phyloP scores from a whole-genome alignment of 2,329 filamentous ascomycete species.

The Colletotrichum liaoningense region DNA sequence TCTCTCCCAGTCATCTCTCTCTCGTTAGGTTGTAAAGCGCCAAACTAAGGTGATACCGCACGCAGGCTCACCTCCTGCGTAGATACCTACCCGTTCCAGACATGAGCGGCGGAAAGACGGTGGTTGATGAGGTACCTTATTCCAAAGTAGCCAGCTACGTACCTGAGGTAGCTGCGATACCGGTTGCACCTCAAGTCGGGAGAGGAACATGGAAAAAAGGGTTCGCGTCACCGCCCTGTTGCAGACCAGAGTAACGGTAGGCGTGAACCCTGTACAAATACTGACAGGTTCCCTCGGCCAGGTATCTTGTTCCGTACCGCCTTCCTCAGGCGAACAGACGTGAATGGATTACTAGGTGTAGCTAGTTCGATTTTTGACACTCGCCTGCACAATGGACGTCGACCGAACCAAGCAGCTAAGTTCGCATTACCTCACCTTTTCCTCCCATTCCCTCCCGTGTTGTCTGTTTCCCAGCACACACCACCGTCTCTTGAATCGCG shows the following conservation, averaged over 20 bases:
- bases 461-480: constrained; percentile 26
- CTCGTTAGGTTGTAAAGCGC: neutral
- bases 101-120: neutral
- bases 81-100: neutral
- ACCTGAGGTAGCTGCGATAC: neutral
- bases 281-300: constrained; percentile 1
- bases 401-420: constrained; percentile 32
- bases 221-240: constrained; percentile 34
- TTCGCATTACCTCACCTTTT: constrained; percentile 32
- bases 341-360: constrained; percentile 2
- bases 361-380: constrained; percentile 28
- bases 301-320: constrained; percentile 10
- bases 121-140: neutral
- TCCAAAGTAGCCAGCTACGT: no score
- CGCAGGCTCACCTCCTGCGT: no score
- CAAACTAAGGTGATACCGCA: neutral
- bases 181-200: neutral
- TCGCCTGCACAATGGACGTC: constrained; percentile 23
- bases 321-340: constrained; percentile 1
- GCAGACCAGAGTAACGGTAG: neutral
- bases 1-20: neutral
- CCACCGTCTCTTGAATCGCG: constrained; percentile 27
- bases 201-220: neutral
- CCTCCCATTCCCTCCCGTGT: neutral
- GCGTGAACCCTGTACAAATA: constrained; percentile 20